Conservation (phyloP, 345 rosid genomes). For the Salix brachista region DNA sequence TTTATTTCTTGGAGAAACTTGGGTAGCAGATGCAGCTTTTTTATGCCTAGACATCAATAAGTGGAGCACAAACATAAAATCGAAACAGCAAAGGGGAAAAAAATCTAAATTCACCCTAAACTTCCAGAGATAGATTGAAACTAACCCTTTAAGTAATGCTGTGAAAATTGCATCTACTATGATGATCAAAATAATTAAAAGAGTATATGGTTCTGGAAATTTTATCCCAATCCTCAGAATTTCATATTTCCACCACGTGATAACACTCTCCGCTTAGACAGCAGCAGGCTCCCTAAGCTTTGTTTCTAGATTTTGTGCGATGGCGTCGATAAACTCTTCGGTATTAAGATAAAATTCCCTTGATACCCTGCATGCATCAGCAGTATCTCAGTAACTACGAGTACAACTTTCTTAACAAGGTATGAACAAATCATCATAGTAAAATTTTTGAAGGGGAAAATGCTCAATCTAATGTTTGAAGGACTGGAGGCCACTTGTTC, state of each 20-base stretch:
- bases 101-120: no score
- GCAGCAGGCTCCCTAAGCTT: conserved; percentile 46
- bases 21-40: no score
- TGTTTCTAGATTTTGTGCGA: conserved; percentile 50
- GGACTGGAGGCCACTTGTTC: no score
- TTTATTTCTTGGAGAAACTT: no score
- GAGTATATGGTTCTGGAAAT: not conserved
- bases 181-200: not conserved
- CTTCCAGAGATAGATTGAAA: no score
- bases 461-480: no score
- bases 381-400: not conserved
- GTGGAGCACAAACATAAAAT: no score
- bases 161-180: not conserved
- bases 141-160: no score
- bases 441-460: no score
- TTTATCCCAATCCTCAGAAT: not conserved
- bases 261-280: conserved; percentile 23
- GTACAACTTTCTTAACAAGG: not conserved
- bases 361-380: conserved; percentile 51
- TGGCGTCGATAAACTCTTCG: conserved; percentile 80
- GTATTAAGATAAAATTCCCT: conserved; percentile 72
- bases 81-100: no score
- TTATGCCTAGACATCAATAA: no score
- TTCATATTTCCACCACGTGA: not conserved
- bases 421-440: not conserved